phyloP scores from a whole-genome alignment of 106 monocot genomes.

The Allium cepa region DNA sequence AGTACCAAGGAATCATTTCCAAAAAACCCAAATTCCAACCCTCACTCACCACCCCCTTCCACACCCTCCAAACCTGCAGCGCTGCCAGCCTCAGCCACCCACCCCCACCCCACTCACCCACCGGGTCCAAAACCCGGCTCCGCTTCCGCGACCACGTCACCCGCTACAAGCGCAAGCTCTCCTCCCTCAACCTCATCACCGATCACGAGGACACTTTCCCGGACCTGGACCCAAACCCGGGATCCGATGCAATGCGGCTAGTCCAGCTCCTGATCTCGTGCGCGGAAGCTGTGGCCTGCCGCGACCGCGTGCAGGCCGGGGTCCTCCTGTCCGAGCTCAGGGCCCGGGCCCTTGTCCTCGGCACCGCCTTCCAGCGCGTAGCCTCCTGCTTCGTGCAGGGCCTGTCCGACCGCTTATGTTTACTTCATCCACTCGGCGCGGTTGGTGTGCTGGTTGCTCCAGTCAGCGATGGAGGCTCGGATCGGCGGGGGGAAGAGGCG shows the following conservation, averaged over 20 bases:
- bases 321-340: constrained; percentile 19
- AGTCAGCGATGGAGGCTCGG: not conserved
- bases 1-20: too few species aligned
- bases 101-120: not conserved
- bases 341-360: constrained; percentile 10
- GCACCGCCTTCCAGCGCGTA: constrained; percentile 23
- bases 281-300: constrained; percentile 35
- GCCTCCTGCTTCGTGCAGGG: constrained; percentile 29
- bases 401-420: constrained; percentile 14
- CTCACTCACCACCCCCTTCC: too few species aligned
- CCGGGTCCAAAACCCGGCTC: not conserved
- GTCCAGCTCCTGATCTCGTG: constrained; percentile 30
- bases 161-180: constrained; percentile 19
- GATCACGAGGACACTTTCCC: not conserved
- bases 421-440: constrained; percentile 14
- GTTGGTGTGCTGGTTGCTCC: constrained; percentile 9
- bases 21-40: too few species aligned
- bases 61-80: not conserved
- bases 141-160: constrained; percentile 9
- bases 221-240: not conserved
- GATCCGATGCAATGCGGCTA: constrained; percentile 19
- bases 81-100: not conserved
- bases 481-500: constrained; percentile 9
- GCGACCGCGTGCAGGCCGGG: constrained; percentile 31
- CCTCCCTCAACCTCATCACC: constrained; percentile 3